Evolutionary conservation across 768 basidiomycete genomes (phyloP).

Genomic region (Strobilomyces echinocephalus): DNA sequence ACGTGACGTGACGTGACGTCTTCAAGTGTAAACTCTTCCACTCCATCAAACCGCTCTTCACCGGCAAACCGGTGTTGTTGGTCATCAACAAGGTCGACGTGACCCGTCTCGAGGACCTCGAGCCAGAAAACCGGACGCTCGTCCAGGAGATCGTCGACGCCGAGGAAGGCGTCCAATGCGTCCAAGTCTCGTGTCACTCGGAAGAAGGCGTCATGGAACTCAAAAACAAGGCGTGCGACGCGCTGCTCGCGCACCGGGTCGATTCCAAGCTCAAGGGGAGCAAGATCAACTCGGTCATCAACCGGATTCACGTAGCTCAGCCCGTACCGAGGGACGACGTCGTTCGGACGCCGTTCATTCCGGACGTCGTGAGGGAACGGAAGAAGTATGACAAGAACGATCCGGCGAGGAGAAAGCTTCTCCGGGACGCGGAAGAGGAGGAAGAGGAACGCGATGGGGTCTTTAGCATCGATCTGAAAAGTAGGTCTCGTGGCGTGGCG

Average conservation of each 20-base stretch:
- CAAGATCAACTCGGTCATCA: conserved; percentile 88
- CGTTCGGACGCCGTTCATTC: conserved; percentile 83
- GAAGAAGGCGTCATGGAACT: conserved; percentile 98
- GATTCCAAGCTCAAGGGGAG: conserved; percentile 90
- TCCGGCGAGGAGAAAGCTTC: conserved; percentile 64
- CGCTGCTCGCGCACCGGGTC: conserved; percentile 90
- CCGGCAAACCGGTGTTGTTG: conserved; percentile 86
- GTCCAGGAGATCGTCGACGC: conserved; percentile 82
- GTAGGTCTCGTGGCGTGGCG: conserved; percentile 41
- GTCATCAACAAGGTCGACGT: conserved; percentile 99
- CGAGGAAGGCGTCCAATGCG: conserved; percentile 59
- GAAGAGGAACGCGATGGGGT: conserved; percentile 88
- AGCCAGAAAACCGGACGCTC: conserved; percentile 66
- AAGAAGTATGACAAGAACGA: conserved; percentile 86
- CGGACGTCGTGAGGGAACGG: conserved; percentile 71
- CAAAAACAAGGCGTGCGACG: conserved; percentile 93
- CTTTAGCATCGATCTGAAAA: conserved; percentile 84
- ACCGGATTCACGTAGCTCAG: conserved; percentile 93
- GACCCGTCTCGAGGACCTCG: conserved; percentile 78
- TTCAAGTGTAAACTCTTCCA: conserved; percentile 99
- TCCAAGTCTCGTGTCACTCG: conserved; percentile 90
- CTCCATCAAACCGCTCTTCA: conserved; percentile 97
- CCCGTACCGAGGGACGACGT: conserved; percentile 90
- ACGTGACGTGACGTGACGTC: conserved; percentile 25
- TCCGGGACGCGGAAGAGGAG: conserved; percentile 79